Evolutionary conservation across 352 stramenopile genomes (phyloP).

Genomic region (Pythium monospermum): DNA sequence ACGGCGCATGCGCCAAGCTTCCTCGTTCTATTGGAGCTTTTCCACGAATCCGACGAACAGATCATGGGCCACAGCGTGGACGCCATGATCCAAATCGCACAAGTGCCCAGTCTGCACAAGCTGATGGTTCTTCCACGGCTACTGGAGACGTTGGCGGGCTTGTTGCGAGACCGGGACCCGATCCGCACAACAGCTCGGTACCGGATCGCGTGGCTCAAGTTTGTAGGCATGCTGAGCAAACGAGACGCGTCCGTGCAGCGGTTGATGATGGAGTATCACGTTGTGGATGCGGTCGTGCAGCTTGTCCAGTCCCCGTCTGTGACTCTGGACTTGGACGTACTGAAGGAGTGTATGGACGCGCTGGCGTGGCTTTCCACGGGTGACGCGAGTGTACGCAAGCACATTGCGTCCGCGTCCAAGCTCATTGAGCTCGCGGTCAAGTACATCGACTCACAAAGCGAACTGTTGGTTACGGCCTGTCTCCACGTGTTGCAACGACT

Average conservation of each 20-base stretch:
- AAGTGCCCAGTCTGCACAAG: conserved; percentile 20
- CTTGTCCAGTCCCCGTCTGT: conserved; percentile 46
- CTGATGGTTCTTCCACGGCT: conserved; percentile 35
- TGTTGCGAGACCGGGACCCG: conserved; percentile 36
- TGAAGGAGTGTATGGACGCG: conserved; percentile 42
- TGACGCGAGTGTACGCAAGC: conserved; percentile 27
- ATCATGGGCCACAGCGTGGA: conserved; percentile 38
- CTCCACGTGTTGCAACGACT: conserved; percentile 56
- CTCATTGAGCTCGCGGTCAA: conserved; percentile 43
- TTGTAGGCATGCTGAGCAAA: conserved; percentile 36
- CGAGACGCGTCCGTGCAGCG: conserved; percentile 45
- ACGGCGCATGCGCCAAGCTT: conserved; percentile 40
- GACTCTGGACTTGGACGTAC: conserved; percentile 27
- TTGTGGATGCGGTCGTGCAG: conserved; percentile 42
- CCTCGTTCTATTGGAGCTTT: conserved; percentile 36
- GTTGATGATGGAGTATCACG: conserved; percentile 42
- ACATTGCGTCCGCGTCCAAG: conserved; percentile 37
- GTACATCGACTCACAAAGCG: conserved; percentile 32
- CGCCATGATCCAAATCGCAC: conserved; percentile 34
- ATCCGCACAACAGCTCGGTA: conserved; percentile 13
- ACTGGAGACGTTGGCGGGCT: conserved; percentile 32
- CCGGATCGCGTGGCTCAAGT: conserved; percentile 35
- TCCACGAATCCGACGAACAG: conserved; percentile 30
- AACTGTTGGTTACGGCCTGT: conserved; percentile 32
- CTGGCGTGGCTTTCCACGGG: conserved; percentile 49